Evolutionary conservation across 768 basidiomycete species (phyloP).

Genomic region (Russula virescens): DNA sequence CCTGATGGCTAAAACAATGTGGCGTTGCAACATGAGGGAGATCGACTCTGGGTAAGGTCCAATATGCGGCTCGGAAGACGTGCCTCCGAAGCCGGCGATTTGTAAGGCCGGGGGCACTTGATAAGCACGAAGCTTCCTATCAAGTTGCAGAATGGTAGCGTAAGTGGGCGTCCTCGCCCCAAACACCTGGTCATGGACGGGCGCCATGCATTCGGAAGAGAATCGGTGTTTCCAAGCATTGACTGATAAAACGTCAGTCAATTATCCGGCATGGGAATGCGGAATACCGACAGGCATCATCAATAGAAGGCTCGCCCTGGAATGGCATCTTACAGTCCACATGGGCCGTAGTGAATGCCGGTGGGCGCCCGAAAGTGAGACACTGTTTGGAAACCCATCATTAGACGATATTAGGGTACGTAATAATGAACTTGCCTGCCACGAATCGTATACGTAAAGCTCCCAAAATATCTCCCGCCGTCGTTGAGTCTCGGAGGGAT

Average conservation of each 20-base stretch:
- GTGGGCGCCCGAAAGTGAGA: conserved; percentile 64
- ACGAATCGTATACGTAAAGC: conserved; percentile 58
- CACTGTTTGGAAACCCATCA: conserved; percentile 37
- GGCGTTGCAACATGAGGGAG: conserved; percentile 61
- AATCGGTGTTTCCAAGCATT: conserved; percentile 68
- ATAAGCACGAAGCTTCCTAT: conserved; percentile 57
- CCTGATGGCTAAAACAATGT: conserved; percentile 58
- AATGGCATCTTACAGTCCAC: conserved; percentile 29
- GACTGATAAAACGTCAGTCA: conserved; percentile 34
- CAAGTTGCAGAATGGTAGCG: conserved; percentile 55
- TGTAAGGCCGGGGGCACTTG: conserved; percentile 59
- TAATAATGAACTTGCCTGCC: conserved; percentile 46
- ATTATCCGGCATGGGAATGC: conserved; percentile 32
- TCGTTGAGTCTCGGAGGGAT: conserved; percentile 49
- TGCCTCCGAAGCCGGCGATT: conserved; percentile 53
- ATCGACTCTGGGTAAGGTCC: conserved; percentile 44
- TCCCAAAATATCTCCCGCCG: conserved; percentile 60
- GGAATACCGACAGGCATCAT: conserved; percentile 48
- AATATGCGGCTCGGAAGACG: conserved; percentile 28
- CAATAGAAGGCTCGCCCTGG: conserved; percentile 45
- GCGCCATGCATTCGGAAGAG: conserved; percentile 51
- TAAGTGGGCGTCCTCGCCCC: conserved; percentile 57
- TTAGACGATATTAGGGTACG: neutral
- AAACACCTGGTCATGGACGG: conserved; percentile 65
- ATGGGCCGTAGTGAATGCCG: conserved; percentile 45